phyloP scores from a whole-genome alignment of 306 rosid genomes.

The Bauhinia variegata region DNA sequence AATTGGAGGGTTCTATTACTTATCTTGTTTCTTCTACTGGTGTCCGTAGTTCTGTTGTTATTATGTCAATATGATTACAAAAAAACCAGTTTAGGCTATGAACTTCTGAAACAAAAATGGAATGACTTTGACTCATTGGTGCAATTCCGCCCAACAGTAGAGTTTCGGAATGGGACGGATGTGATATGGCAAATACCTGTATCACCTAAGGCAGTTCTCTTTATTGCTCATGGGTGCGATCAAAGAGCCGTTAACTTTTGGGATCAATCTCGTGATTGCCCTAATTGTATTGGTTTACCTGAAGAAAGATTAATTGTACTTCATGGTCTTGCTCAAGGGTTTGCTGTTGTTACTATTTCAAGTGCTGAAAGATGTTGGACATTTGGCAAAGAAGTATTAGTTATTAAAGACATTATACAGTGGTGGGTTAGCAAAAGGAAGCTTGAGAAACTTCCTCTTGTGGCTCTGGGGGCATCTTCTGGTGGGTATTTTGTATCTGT shows the following conservation, averaged over 20 bases:
- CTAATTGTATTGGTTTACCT: slow-evolving; percentile 81
- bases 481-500: slow-evolving; percentile 89
- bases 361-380: slow-evolving; percentile 78
- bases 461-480: slow-evolving; percentile 92
- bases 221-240: slow-evolving; percentile 89
- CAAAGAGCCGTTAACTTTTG: slow-evolving; percentile 69
- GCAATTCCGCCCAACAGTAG: slow-evolving; percentile 60
- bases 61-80: slow-evolving; percentile 32
- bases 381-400: slow-evolving; percentile 53
- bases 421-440: slow-evolving; percentile 74
- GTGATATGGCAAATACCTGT: slow-evolving; percentile 85
- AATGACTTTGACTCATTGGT: slow-evolving; percentile 62
- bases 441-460: slow-evolving; percentile 71
- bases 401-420: slow-evolving; percentile 59
- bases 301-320: slow-evolving; percentile 83
- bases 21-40: slow-evolving; percentile 42
- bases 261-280: slow-evolving; percentile 72
- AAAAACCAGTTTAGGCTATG: slow-evolving; percentile 35
- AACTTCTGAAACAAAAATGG: slow-evolving; percentile 52
- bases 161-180: slow-evolving; percentile 69
- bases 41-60: slow-evolving; percentile 43
- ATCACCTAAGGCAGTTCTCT: slow-evolving; percentile 80
- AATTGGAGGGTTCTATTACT: slow-evolving; percentile 40
- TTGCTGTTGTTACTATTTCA: slow-evolving; percentile 75
- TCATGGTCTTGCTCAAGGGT: slow-evolving; percentile 64